Conservation (phyloP, 371 early-diverging fungal species). For the Nosema granulosis region DNA sequence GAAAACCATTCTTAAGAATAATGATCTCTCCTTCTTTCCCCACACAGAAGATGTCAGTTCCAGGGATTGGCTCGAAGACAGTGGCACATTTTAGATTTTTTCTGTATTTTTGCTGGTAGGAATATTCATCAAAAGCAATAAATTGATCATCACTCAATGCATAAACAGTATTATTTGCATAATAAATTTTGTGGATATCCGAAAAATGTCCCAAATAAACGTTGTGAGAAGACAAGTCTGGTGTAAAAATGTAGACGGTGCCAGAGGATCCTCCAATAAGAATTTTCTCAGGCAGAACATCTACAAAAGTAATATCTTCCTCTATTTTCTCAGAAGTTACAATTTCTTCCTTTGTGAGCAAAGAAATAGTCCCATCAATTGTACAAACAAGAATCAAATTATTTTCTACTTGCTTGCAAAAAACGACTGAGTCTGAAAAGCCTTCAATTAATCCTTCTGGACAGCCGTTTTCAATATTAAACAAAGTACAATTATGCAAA, state of each 20-base stretch:
- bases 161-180: conserved; percentile 15
- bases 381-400: conserved; percentile 32
- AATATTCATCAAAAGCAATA: conserved; percentile 11
- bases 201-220: conserved; percentile 33
- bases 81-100: conserved; percentile 6
- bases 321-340: conserved; percentile 12
- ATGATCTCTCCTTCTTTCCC: conserved; percentile 16
- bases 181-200: conserved; percentile 32
- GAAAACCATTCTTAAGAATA: conserved; percentile 36
- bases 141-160: conserved; percentile 32
- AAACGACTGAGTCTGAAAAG: conserved; percentile 47
- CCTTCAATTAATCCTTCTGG: conserved; percentile 24
- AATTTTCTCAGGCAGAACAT: conserved; percentile 22
- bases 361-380: conserved; percentile 45
- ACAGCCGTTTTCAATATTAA: conserved; percentile 3
- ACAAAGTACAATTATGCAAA: conserved; percentile 26
- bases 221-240: conserved; percentile 31
- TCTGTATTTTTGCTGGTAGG: conserved; percentile 3
- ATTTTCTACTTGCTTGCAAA: conserved; percentile 30
- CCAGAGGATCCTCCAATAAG: conserved; percentile 42
- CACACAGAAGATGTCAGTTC: conserved; percentile 43
- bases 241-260: conserved; percentile 38
- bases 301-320: conserved; percentile 46
- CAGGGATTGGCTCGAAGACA: conserved; percentile 27
- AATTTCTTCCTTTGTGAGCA: conserved; percentile 11